Percentiles rank a stretch among this genome's conserved stretches.
Conservation (phyloP, 164 flowering plant genomes). For the Macadamia integrifolia region DNA sequence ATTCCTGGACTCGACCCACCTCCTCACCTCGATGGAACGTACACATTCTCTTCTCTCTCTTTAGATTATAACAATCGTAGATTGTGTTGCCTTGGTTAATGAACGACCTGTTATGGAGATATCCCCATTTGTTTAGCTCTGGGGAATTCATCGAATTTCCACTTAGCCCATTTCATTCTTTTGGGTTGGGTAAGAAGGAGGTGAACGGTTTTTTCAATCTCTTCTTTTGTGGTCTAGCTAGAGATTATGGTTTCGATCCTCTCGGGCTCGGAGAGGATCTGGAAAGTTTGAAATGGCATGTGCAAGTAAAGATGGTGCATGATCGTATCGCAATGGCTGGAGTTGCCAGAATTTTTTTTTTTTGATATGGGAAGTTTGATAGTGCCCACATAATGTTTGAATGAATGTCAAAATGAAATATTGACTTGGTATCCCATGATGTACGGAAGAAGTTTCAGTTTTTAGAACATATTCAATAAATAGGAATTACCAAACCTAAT, state of each 20-base stretch:
- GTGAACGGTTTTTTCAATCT: neutral
- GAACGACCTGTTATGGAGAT: too few species aligned
- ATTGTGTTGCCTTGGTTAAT: too few species aligned
- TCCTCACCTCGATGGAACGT: constrained; percentile 86
- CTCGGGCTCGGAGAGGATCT: constrained; percentile 96
- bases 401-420: too few species aligned
- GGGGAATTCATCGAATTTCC: too few species aligned
- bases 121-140: too few species aligned
- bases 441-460: too few species aligned
- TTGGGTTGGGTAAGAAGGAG: neutral
- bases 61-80: neutral
- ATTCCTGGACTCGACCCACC: constrained; percentile 95
- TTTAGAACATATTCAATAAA: too few species aligned
- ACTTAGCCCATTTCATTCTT: neutral
- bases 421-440: too few species aligned
- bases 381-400: too few species aligned
- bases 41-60: neutral
- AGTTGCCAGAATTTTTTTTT: constrained; percentile 78
- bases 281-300: constrained; percentile 79
- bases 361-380: constrained; percentile 57
- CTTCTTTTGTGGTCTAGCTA: constrained; percentile 43
- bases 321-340: constrained; percentile 94
- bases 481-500: too few species aligned
- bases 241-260: constrained; percentile 95
- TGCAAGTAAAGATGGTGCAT: constrained; percentile 92